These are phyloP conservation scores for Xerocomus nothofagi DNA, from an alignment of 1,284 basidiomycete species.

Conservation along the genomic window DNA sequence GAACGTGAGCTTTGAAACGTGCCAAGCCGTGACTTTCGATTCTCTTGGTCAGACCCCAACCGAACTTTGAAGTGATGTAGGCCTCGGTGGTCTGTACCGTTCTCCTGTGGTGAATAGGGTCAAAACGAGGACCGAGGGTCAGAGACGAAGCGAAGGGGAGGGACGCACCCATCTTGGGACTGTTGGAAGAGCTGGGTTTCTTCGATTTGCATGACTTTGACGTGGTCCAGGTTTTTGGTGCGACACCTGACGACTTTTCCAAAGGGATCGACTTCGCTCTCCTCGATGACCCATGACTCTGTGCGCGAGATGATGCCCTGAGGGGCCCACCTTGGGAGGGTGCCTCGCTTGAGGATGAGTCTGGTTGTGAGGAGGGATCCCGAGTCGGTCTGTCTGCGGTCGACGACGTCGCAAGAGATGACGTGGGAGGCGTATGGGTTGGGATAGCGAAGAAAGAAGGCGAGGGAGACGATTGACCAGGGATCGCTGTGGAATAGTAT, in stretches of 20 bases:
- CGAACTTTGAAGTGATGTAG: slow-evolving; percentile 72
- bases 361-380: slow-evolving; percentile 87
- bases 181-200: slow-evolving; percentile 69
- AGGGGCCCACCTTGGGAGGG: slow-evolving; percentile 89
- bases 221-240: slow-evolving; percentile 81
- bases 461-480: slow-evolving; percentile 89
- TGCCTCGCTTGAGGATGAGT: slow-evolving; percentile 89
- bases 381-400: slow-evolving; percentile 67
- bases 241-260: slow-evolving; percentile 68
- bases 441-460: slow-evolving; percentile 95
- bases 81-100: slow-evolving; percentile 78
- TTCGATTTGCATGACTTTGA: slow-evolving; percentile 81
- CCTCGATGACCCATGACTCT: slow-evolving; percentile 88
- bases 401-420: slow-evolving; percentile 92
- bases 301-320: slow-evolving; percentile 72
- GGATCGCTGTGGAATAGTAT: slow-evolving; percentile 59
- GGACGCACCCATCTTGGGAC: slow-evolving; percentile 59
- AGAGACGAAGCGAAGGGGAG: not conserved
- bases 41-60: slow-evolving; percentile 78
- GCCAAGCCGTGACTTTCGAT: slow-evolving; percentile 78
- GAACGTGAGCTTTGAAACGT: slow-evolving; percentile 76
- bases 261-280: slow-evolving; percentile 84
- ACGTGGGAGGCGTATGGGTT: slow-evolving; percentile 96
- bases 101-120: slow-evolving; percentile 44
- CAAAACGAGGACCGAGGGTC: slow-evolving; percentile 7